Base-by-base conservation (phyloP, 1,139 yeast genomes). In the Magnusiomyces fungicola region DNA sequence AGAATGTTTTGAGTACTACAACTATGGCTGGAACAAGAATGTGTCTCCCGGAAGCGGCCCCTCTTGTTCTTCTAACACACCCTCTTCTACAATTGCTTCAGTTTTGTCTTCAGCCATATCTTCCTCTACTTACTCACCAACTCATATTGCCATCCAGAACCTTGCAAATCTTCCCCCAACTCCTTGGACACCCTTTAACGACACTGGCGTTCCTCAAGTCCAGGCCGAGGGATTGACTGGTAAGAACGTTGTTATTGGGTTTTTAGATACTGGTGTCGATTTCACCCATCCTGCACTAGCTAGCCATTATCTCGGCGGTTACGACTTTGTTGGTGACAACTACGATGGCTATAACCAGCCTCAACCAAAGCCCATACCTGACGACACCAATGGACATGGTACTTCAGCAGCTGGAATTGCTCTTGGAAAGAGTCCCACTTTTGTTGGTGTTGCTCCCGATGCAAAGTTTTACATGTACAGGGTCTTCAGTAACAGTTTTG, bases 391-490 rank as follows among this genome's bases (percentile, higher is more conserved):
- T 54, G 83, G 83, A 0, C 84, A 79, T 56, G 84, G 84, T 2
- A 78, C 83, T 1, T 82, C 78, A 57, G 83, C 78, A 2, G 83
- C 83, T 0, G 83, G 83, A 0, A 58, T 79, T 10, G 71, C 79
- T 25, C 83, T 52, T 12, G 60, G 56, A 24, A 50, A 42, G 12
- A 42, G 81, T 0, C 75, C 81, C 0, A 59, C 56, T 19, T 70
- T 72, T 1, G 77, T 66, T 56, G 83, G 84, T 0, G 81, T 76
- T 1, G 74, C 83, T 7, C 60, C 60, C n/a, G 47, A 49, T 30
- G 60, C 60, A 23, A 53, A 48, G 12, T 33, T 58, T 19, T 50
- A 52, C 19, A 52, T 56, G 51, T 58, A 58, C 43, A 48, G 50
- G 16, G 53, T 58, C 16, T 58, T 58, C 37, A 50, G 52, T 18